phyloP scores from a whole-genome alignment of 345 rosid genomes.

The Erodium maritimum region DNA sequence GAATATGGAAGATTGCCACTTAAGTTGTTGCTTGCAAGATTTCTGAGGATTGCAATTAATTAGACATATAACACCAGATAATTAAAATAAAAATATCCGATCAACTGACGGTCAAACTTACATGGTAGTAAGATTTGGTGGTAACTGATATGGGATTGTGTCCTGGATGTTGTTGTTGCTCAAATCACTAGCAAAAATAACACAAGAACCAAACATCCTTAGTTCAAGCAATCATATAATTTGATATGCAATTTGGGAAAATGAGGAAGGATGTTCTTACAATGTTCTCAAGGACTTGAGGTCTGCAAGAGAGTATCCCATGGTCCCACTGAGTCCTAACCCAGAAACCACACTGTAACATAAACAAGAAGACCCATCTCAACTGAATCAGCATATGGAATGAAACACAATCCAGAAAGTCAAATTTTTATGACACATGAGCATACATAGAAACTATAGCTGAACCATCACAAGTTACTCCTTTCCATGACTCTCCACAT shows the following conservation, averaged over 20 bases:
- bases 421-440: not conserved
- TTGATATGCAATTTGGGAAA: not conserved
- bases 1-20: conserved; percentile 93
- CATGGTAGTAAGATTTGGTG: conserved; percentile 92
- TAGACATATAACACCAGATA: conserved; percentile 2
- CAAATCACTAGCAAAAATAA: conserved; percentile 49
- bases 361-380: conserved; percentile 7
- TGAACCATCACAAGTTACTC: conserved; percentile 73
- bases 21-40: conserved; percentile 76
- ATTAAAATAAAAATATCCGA: conserved; percentile 5
- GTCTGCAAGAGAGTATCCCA: conserved; percentile 83
- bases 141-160: conserved; percentile 80
- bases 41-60: conserved; percentile 39
- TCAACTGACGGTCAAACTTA: conserved; percentile 26
- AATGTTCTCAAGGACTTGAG: conserved; percentile 60
- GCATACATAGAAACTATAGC: conserved; percentile 79
- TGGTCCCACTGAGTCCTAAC: conserved; percentile 63
- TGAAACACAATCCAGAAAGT: not conserved
- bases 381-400: conserved; percentile 7
- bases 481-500: conserved; percentile 91
- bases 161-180: conserved; percentile 81
- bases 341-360: conserved; percentile 64
- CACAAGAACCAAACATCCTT: conserved; percentile 8
- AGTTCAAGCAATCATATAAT: conserved; percentile 6
- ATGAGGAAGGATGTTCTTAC: conserved; percentile 26